Percentiles rank a stretch among this genome's conserved stretches.
phyloP scores from a whole-genome alignment of 495 filamentous ascomycete genomes.

The Penicillium robsamsonii region DNA sequence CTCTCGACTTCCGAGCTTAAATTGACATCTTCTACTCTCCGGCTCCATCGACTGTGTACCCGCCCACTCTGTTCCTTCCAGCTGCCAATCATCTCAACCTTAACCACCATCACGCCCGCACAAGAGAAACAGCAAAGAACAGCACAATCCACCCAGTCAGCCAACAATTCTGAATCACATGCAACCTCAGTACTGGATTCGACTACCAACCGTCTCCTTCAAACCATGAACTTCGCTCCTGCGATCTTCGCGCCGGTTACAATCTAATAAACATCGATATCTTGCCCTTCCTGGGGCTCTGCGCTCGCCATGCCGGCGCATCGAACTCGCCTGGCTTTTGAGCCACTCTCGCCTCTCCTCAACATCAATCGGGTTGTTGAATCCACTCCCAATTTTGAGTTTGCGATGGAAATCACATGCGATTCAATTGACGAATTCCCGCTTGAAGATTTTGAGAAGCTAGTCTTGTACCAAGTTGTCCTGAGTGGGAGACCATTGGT shows the following conservation, averaged over 20 bases:
- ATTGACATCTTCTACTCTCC: background rate
- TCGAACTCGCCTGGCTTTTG: conserved; percentile 68
- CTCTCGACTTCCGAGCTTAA: background rate
- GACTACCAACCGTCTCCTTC: background rate
- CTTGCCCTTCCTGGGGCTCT: background rate
- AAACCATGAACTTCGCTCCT: background rate
- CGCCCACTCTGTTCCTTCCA: too few species aligned
- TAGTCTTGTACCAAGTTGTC: conserved; percentile 76
- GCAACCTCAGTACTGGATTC: background rate
- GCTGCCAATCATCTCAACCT: background rate
- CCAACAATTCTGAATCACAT: background rate
- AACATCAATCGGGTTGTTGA: conserved; percentile 72
- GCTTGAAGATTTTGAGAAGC: conserved; percentile 64
- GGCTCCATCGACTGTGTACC: background rate
- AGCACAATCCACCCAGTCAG: background rate
- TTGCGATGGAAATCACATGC: conserved; percentile 70
- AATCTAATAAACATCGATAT: background rate
- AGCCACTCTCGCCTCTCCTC: conserved; percentile 80
- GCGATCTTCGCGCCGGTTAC: background rate
- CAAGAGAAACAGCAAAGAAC: background rate
- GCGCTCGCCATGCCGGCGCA: conserved; percentile 60
- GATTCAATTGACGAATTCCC: conserved; percentile 30
- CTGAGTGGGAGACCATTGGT: conserved; percentile 80
- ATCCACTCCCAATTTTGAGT: conserved; percentile 76
- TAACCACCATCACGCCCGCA: background rate